phyloP scores from a whole-genome alignment of 1,284 basidiomycete genomes.

The Cutaneotrichosporon cutaneum region DNA sequence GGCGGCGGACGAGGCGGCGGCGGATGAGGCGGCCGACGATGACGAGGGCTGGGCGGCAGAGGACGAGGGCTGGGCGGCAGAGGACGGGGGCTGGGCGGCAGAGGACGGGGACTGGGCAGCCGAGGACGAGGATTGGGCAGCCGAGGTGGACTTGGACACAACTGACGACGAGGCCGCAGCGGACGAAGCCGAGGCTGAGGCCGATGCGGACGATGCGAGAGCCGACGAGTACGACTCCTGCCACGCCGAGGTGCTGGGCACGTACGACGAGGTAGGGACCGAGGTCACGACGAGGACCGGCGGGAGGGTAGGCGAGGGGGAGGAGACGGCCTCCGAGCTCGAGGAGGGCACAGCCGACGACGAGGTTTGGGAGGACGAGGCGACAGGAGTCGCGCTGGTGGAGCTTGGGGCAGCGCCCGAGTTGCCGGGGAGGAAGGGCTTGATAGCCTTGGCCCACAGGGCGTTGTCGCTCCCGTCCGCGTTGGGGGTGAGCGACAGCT shows the following conservation, averaged over 20 bases:
- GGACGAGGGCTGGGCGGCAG: too few relatives aligned
- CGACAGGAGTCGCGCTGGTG: slow-evolving; percentile 7
- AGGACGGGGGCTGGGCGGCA: slow-evolving; percentile 9
- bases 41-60: slow-evolving; percentile 6
- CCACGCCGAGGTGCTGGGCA: neutral
- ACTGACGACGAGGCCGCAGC: neutral
- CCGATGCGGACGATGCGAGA: neutral
- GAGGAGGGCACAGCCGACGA: neutral
- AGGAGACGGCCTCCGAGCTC: neutral
- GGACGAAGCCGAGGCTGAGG: slow-evolving; percentile 1
- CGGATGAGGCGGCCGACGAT: neutral
- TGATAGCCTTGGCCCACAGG: slow-evolving; percentile 35
- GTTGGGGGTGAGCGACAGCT: slow-evolving; percentile 35
- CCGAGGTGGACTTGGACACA: neutral
- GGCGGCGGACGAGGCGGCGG: too few relatives aligned
- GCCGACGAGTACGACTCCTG: neutral
- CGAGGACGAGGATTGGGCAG: too few relatives aligned
- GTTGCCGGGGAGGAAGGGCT: slow-evolving; percentile 38
- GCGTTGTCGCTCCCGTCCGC: slow-evolving; percentile 32
- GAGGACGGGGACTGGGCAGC: too few relatives aligned
- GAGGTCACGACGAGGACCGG: neutral
- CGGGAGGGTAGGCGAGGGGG: neutral
- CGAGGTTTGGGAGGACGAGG: neutral
- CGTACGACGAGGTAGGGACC: neutral
- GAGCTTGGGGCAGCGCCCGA: slow-evolving; percentile 8